Evolutionary conservation across 140 eudicot species (phyloP).

Genomic region (Senecio squalidus): DNA sequence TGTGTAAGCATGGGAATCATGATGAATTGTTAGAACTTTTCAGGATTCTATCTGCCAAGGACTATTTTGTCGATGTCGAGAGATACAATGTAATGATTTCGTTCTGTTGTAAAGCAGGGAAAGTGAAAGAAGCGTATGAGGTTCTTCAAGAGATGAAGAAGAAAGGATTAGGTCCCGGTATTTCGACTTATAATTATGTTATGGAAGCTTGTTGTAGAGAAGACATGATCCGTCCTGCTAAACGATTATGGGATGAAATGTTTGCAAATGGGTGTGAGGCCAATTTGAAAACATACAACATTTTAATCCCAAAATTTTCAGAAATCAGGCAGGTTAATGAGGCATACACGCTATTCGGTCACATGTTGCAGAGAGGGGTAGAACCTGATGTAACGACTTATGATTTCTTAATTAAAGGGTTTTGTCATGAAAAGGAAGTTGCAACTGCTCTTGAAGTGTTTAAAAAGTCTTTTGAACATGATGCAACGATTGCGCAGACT

Average conservation of each 20-base stretch:
- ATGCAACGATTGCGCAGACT: slow-evolving; percentile 26
- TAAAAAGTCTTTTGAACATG: slow-evolving; percentile 47
- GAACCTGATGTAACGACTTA: slow-evolving; percentile 45
- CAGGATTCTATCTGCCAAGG: slow-evolving; percentile 43
- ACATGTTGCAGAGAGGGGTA: slow-evolving; percentile 56
- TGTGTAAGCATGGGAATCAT: slow-evolving; percentile 49
- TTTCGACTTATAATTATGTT: slow-evolving; percentile 53
- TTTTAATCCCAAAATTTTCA: slow-evolving; percentile 50
- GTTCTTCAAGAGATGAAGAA: slow-evolving; percentile 71
- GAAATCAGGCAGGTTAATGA: slow-evolving; percentile 58
- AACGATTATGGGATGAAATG: slow-evolving; percentile 94
- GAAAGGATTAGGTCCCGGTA: slow-evolving; percentile 57
- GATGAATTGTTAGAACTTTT: slow-evolving; percentile 47
- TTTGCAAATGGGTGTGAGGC: slow-evolving; percentile 73
- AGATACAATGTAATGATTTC: slow-evolving; percentile 45
- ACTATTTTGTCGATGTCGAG: slow-evolving; percentile 44
- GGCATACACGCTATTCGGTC: slow-evolving; percentile 43
- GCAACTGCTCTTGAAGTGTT: slow-evolving; percentile 49
- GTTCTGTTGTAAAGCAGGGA: slow-evolving; percentile 50
- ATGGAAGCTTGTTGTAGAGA: slow-evolving; percentile 82
- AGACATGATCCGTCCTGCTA: slow-evolving; percentile 78
- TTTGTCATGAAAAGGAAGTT: slow-evolving; percentile 51
- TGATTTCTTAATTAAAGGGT: slow-evolving; percentile 46
- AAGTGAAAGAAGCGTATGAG: slow-evolving; percentile 59
- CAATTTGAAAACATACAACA: slow-evolving; percentile 47